These are phyloP conservation scores for Bipolaris cookei DNA, from an alignment of 2,329 filamentous ascomycete genomes.

Conservation along the genomic window DNA sequence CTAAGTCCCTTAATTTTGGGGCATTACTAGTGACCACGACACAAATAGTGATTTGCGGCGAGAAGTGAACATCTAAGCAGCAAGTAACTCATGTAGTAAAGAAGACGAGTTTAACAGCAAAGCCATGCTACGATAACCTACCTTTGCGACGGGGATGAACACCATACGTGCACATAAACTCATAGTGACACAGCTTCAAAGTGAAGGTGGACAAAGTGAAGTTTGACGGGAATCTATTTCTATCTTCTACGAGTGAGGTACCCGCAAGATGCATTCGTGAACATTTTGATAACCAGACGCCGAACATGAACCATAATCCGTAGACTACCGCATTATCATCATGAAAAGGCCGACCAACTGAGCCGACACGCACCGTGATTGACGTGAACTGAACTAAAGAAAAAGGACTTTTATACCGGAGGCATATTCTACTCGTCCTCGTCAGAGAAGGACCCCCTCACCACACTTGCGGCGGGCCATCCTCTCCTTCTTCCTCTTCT, in stretches of 20 bases:
- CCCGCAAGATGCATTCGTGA: slow-evolving; percentile 23
- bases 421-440: slow-evolving; percentile 41
- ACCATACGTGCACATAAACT: too few relatives aligned
- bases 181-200: neutral
- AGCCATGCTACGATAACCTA: too few relatives aligned
- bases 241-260: slow-evolving; percentile 31
- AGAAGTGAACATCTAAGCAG: too few relatives aligned
- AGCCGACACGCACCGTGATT: slow-evolving; percentile 9
- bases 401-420: slow-evolving; percentile 23
- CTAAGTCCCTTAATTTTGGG: too few relatives aligned
- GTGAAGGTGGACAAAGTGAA: neutral
- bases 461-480: slow-evolving; percentile 94
- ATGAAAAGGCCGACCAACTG: slow-evolving; percentile 5
- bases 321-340: slow-evolving; percentile 11
- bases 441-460: slow-evolving; percentile 75
- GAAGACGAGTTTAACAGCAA: too few relatives aligned
- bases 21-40: too few relatives aligned
- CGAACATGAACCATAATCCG: slow-evolving; percentile 6
- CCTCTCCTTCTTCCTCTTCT: slow-evolving; percentile 84
- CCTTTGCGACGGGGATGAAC: too few relatives aligned
- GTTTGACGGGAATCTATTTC: slow-evolving; percentile 31
- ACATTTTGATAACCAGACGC: slow-evolving; percentile 38
- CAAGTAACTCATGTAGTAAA: too few relatives aligned
- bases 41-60: too few relatives aligned
- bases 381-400: slow-evolving; percentile 19